These are phyloP conservation scores for Hygrocybe punicea DNA, from an alignment of 768 basidiomycete species.

Conservation along the genomic window DNA sequence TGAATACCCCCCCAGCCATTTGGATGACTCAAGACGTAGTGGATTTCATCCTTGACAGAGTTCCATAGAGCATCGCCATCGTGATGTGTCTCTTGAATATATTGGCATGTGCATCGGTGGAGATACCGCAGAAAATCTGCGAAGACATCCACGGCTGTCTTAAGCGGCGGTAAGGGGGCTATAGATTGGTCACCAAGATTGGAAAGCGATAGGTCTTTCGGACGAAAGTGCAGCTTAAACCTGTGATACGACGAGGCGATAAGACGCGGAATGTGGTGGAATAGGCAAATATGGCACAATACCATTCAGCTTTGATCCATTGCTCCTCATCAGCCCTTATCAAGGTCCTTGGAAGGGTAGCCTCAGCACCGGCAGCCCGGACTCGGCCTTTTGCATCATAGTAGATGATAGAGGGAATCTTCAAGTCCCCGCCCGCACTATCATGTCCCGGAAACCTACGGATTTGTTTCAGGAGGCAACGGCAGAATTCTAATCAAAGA, in stretches of 20 bases:
- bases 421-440: conserved; percentile 42
- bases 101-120: conserved; percentile 34
- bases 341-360: conserved; percentile 37
- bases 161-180: conserved; percentile 35
- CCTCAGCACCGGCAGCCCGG: conserved; percentile 48
- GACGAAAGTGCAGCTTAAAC: conserved; percentile 26
- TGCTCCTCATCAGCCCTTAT: conserved; percentile 44
- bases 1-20: conserved; percentile 51
- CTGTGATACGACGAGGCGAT: too few species aligned
- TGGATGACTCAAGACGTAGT: conserved; percentile 47
- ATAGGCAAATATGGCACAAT: background rate
- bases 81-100: conserved; percentile 39
- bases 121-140: conserved; percentile 44
- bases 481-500: background rate
- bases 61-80: conserved; percentile 39
- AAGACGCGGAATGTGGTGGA: conserved; percentile 3
- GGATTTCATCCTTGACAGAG: conserved; percentile 34
- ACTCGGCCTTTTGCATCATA: conserved; percentile 43
- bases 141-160: conserved; percentile 33
- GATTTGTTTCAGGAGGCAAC: background rate
- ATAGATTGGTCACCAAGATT: conserved; percentile 3
- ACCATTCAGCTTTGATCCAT: conserved; percentile 55
- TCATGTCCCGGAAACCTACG: conserved; percentile 50
- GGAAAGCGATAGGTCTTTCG: background rate
- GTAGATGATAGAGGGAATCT: conserved; percentile 48